phyloP scores from a whole-genome alignment of 257 asterid species.

The Rubia yunnanensis region DNA sequence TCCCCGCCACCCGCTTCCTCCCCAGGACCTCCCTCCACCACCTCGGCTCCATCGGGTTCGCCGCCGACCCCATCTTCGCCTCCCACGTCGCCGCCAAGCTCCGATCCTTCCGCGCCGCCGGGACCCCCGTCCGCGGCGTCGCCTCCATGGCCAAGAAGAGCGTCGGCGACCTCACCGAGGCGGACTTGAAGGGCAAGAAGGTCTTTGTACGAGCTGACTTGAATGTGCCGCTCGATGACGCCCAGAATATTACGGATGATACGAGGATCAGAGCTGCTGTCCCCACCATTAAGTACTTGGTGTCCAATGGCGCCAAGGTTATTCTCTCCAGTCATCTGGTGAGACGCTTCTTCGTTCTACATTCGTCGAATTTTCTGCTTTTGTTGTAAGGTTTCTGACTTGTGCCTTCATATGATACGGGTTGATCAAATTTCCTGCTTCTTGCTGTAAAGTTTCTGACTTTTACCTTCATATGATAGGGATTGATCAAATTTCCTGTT shows the following conservation, averaged over 20 bases:
- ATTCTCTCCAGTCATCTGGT: conserved; percentile 56
- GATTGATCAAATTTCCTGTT: neutral
- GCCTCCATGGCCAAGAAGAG: conserved; percentile 59
- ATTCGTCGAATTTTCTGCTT: neutral
- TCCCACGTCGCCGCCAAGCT: conserved; percentile 42
- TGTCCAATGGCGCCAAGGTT: conserved; percentile 57
- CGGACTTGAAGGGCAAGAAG: conserved; percentile 62
- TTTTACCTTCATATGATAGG: neutral
- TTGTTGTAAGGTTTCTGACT: neutral
- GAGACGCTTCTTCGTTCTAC: neutral
- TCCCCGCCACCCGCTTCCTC: conserved; percentile 45
- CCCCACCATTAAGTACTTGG: conserved; percentile 62
- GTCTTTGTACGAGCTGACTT: conserved; percentile 70
- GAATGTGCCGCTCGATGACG: conserved; percentile 70
- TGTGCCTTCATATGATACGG: neutral
- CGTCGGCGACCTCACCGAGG: conserved; percentile 44
- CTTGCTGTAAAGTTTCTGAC: neutral
- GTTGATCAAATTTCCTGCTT: neutral
- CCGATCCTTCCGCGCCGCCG: conserved; percentile 27
- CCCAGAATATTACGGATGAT: conserved; percentile 58
- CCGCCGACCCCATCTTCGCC: conserved; percentile 30
- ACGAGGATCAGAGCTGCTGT: conserved; percentile 76
- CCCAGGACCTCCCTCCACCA: conserved; percentile 38
- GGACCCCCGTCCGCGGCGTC: conserved; percentile 37
- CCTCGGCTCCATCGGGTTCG: conserved; percentile 43